Base-by-base conservation (phyloP, 306 rosid genomes). In the Mimosa pudica region DNA sequence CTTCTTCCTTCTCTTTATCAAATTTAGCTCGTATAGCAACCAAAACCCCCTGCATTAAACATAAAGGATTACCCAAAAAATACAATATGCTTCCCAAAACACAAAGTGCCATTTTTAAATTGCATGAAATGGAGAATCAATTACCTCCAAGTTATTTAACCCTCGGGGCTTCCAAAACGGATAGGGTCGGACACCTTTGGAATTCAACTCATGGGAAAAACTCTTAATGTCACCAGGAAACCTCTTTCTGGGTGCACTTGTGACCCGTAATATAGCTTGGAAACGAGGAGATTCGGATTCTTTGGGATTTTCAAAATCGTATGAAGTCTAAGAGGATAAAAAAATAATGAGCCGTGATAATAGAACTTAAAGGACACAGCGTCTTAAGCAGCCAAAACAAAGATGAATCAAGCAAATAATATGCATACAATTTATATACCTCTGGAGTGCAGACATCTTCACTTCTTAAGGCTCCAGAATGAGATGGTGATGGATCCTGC, bases 261-360 rank as follows among this genome's bases (percentile, higher is more conserved):
- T 95, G 80, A 93, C 86, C 10, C 99, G 96, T 32, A 95, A 85
- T 84, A 95, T 90, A 71, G 99, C 99, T 95, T 95, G 98, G 87
- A 95, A 95, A 82, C 99, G 99, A 16, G 99, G 99, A 86, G 99
- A 95, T 82, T 95, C 99, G 5, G 98, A 93, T 87, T 95, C 99
- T 88, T 95, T 95, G 2, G 98, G 98, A 74, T 95, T 95, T 79
- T 95, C 99, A 81, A 88, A 93, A 77, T 95, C 99, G 81, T 86
- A 95, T 60, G 96, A 52, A 51, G 86, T 73, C 99, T 90, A 84
- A 51, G 79, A 84, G 82, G 44, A 38, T 5, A 83, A 77, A 51
- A 24, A 84, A 52, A 38, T 60, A 51, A 30, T 79, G 78, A 54
- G 79, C 82, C 75, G 82, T 67, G 79, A 83, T 65, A 81, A 16